Conservation (phyloP, 192 early-diverging fungal species). For the Backusella tuberculispora region DNA sequence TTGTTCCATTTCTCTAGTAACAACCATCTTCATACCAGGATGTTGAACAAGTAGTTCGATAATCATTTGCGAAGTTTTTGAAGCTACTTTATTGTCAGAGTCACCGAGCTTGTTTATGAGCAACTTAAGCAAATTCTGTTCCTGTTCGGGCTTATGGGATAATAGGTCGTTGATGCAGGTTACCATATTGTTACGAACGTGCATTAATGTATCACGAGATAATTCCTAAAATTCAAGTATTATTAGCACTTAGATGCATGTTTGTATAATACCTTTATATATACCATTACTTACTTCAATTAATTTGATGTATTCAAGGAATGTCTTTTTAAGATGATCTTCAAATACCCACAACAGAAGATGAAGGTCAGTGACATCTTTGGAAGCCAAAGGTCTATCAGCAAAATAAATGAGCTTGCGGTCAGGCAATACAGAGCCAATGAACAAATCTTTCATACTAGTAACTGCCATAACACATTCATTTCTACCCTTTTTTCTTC, state of each 20-base stretch:
- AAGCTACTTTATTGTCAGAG: conserved; percentile 82
- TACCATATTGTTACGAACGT: conserved; percentile 84
- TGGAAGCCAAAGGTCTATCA: conserved; percentile 79
- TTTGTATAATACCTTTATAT: not conserved
- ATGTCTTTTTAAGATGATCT: conserved; percentile 88
- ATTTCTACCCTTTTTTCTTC: conserved; percentile 87
- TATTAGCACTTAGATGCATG: not conserved
- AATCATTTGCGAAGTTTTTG: conserved; percentile 81
- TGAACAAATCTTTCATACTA: conserved; percentile 89
- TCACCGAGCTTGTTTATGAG: conserved; percentile 98
- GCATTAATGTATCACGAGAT: conserved; percentile 82
- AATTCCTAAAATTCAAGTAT: conserved; percentile 54
- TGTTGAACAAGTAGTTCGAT: conserved; percentile 72
- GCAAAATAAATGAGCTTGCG: conserved; percentile 92
- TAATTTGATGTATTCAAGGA: conserved; percentile 89
- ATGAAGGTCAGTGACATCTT: conserved; percentile 67
- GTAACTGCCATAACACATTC: conserved; percentile 85
- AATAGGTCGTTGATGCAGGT: conserved; percentile 79
- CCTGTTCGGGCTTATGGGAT: conserved; percentile 90
- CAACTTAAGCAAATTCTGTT: conserved; percentile 90
- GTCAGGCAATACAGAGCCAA: conserved; percentile 78
- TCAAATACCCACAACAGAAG: conserved; percentile 94
- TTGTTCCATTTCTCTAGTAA: conserved; percentile 87
- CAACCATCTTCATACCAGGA: conserved; percentile 89
- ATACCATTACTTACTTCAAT: conserved; percentile 67